Evolutionary conservation across 768 basidiomycete species (phyloP), one percentile per base, ranked within the genome.

Genomic region (Leccinellum luteum): DNA sequence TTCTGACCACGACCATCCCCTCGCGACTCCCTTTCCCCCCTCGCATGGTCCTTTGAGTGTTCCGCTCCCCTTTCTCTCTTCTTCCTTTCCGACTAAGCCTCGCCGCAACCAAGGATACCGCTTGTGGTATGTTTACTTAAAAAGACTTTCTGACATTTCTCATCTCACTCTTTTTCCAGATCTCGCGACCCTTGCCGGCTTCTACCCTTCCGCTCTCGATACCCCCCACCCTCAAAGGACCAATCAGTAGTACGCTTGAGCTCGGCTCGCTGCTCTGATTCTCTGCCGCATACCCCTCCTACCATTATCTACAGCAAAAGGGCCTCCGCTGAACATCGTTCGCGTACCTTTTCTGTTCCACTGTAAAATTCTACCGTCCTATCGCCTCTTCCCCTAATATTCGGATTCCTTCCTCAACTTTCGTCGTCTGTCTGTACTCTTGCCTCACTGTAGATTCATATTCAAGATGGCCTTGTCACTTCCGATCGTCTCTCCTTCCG

Each of bases 181-280:
- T 82, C 90, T 92, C 90, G 90, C 90, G 90, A 92, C 90, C 90
- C 91, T 92, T 92, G 86, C 81, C 88, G 89, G 87, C 85, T 77
- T 82, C 88, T 79, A 74, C 76, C 74, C 63, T 65, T 69, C 82
- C 87, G 80, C 75, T 74, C 64, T 62, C 62, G 59, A 61, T 63
- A 64, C 64, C 68, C 64, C 68, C 60, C 27, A 52, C 47, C 64
- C 66, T 71, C 72, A 72, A 73, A 74, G 70, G 69, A 73, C 68
- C 69, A 64, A 73, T 67, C 73, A 75, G 73, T 75, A 70, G 73
- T 73, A 70, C 84, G 85, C 85, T 87, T 84, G 85, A 87, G 88
- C 81, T 71, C 77, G 71, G 81, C 86, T 87, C 86, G 85, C 85
- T 74, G 68, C 76, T 66, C 63, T 66, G 73, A 71, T 61, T 58